Evolutionary conservation across 106 monocot genomes (phyloP).

Genomic region (Allium cepa): DNA sequence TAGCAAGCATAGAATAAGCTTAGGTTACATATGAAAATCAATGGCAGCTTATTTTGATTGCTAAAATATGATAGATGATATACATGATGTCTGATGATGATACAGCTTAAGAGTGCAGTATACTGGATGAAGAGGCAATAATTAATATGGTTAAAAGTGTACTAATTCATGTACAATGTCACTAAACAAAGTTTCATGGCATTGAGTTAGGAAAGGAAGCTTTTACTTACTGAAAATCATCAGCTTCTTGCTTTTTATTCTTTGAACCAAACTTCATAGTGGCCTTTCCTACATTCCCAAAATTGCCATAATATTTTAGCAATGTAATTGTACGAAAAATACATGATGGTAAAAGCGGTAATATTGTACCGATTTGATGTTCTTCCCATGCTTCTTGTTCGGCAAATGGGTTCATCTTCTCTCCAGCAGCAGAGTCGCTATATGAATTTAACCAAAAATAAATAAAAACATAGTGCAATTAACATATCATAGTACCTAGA

Average conservation of each 20-base stretch:
- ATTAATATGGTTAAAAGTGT: no score
- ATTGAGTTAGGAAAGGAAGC: not conserved
- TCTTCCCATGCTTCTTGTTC: conserved; percentile 99
- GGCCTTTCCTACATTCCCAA: conserved; percentile 56
- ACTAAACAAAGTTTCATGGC: no score
- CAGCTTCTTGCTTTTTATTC: conserved; percentile 50
- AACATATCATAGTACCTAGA: no score
- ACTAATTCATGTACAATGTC: no score
- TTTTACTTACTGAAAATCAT: conserved; percentile 79
- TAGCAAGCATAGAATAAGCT: not conserved
- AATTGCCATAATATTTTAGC: not conserved
- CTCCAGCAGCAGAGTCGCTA: conserved; percentile 69
- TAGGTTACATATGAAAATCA: no score
- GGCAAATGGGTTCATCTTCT: conserved; percentile 98
- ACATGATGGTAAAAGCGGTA: not conserved
- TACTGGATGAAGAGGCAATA: no score
- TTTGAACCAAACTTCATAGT: conserved; percentile 74
- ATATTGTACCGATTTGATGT: conserved; percentile 79
- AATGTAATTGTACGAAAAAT: not conserved
- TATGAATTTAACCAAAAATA: not conserved
- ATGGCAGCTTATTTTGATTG: no score
- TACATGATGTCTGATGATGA: no score
- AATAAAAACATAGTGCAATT: not conserved
- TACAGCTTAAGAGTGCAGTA: no score
- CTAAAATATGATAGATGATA: no score